These are phyloP conservation scores for Cnidoscolus chayamansa DNA, from an alignment of 441 rosid genomes.

Conservation along the genomic window DNA sequence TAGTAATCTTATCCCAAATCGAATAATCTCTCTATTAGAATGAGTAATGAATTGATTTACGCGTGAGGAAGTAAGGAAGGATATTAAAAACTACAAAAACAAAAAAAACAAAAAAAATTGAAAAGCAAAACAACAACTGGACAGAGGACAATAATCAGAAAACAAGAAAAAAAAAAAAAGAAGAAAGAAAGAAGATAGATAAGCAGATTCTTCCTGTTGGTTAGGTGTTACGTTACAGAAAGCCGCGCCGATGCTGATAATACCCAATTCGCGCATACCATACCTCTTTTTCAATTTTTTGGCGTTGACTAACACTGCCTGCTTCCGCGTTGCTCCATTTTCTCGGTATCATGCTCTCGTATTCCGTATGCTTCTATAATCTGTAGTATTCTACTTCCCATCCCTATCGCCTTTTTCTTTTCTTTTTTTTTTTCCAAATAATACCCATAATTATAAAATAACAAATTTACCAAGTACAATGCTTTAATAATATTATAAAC, in stretches of 20 bases:
- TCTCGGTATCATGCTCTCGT: neutral
- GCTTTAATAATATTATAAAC: too few relatives aligned
- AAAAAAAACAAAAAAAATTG: neutral
- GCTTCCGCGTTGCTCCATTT: slow-evolving; percentile 13
- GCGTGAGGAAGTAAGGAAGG: neutral
- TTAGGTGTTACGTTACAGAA: neutral
- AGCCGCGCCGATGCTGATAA: neutral
- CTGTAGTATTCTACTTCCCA: neutral
- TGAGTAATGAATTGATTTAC: neutral
- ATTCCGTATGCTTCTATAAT: neutral
- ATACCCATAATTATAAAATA: too few relatives aligned
- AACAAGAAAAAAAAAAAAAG: neutral
- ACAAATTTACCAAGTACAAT: too few relatives aligned
- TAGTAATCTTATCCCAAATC: neutral
- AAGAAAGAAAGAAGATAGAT: neutral
- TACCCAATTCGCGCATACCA: neutral
- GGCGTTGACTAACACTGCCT: slow-evolving; percentile 13
- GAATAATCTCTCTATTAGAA: neutral
- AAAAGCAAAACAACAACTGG: neutral
- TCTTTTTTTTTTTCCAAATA: too few relatives aligned
- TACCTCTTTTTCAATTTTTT: neutral
- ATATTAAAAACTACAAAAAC: too few relatives aligned
- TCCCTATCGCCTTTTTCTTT: neutral
- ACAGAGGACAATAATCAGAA: neutral
- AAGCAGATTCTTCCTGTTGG: slow-evolving; percentile 3